A percentile compares a stretch with the other conserved stretches of the same genome.
Evolutionary conservation across 164 flowering plant species (phyloP).

Genomic region (Pachysandra terminalis): DNA sequence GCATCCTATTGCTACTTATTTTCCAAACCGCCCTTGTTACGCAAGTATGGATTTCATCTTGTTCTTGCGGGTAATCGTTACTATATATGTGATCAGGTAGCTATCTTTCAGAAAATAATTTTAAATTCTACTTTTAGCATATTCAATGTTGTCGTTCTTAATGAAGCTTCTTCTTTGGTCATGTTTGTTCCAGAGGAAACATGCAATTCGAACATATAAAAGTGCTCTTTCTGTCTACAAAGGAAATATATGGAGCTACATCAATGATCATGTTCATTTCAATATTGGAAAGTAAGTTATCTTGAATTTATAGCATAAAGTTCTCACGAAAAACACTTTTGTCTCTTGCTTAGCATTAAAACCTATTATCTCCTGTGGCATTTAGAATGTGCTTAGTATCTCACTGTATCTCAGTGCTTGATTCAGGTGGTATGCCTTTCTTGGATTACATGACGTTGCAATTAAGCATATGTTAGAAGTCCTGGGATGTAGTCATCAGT

Average conservation of each 20-base stretch:
- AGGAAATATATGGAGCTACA: constrained; percentile 75
- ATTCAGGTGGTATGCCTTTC: constrained; percentile 85
- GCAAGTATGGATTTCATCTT: constrained; percentile 96
- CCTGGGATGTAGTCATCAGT: constrained; percentile 81
- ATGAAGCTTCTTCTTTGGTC: background rate
- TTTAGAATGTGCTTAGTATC: constrained; percentile 2
- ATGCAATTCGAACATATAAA: constrained; percentile 87
- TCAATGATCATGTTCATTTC: constrained; percentile 88
- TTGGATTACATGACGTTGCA: constrained; percentile 84
- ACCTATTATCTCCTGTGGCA: background rate
- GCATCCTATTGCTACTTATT: constrained; percentile 93
- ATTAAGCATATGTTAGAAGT: constrained; percentile 69
- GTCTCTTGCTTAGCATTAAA: no score
- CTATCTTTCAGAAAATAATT: background rate
- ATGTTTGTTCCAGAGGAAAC: constrained; percentile 57
- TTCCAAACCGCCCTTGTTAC: constrained; percentile 79
- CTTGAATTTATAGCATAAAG: background rate
- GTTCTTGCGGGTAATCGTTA: constrained; percentile 91
- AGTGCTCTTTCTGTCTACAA: constrained; percentile 76
- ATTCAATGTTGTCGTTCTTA: constrained; percentile 1
- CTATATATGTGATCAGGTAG: constrained; percentile 88
- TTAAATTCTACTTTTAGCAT: constrained; percentile 1
- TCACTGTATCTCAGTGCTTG: constrained; percentile 2
- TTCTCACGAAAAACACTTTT: background rate
- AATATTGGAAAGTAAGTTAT: constrained; percentile 81